Evolutionary conservation across 768 basidiomycete genomes (phyloP).

Genomic region (Tubosaeta sp.): DNA sequence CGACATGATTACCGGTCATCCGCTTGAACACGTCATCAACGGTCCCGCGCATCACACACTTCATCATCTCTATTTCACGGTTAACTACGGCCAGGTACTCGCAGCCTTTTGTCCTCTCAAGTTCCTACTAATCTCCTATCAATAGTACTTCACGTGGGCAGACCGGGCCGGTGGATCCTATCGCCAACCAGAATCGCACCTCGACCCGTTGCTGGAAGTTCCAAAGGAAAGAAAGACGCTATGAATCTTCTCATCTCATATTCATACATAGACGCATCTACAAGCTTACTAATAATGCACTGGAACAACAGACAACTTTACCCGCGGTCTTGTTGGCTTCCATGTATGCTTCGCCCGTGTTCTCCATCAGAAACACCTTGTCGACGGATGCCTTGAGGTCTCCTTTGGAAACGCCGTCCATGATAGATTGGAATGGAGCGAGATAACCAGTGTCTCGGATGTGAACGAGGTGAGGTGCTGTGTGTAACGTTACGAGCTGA

Average conservation of each 20-base stretch:
- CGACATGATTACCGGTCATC: conserved; percentile 94
- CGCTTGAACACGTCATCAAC: conserved; percentile 87
- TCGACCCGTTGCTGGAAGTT: conserved; percentile 80
- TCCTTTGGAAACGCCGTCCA: no score
- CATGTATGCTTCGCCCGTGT: no score
- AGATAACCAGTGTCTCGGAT: not conserved
- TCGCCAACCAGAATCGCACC: conserved; percentile 74
- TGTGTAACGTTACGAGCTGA: not conserved
- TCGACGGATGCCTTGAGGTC: not conserved
- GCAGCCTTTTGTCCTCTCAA: conserved; percentile 41
- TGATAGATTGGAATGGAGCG: no score
- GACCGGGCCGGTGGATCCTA: conserved; percentile 83
- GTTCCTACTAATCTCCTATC: conserved; percentile 16
- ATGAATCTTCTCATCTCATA: not conserved
- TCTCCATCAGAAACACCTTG: not conserved
- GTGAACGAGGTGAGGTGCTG: not conserved
- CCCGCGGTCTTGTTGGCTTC: not conserved
- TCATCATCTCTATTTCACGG: conserved; percentile 95
- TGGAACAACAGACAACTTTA: not conserved
- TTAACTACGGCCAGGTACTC: conserved; percentile 87
- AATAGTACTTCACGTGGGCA: conserved; percentile 96
- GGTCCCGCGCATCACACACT: conserved; percentile 98
- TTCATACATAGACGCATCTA: conserved; percentile 11
- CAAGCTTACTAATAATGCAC: conserved; percentile 13
- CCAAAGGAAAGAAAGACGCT: conserved; percentile 27